These are phyloP conservation scores for Agaricus subrufescens DNA, from an alignment of 768 basidiomycete species.

Conservation along the genomic window DNA sequence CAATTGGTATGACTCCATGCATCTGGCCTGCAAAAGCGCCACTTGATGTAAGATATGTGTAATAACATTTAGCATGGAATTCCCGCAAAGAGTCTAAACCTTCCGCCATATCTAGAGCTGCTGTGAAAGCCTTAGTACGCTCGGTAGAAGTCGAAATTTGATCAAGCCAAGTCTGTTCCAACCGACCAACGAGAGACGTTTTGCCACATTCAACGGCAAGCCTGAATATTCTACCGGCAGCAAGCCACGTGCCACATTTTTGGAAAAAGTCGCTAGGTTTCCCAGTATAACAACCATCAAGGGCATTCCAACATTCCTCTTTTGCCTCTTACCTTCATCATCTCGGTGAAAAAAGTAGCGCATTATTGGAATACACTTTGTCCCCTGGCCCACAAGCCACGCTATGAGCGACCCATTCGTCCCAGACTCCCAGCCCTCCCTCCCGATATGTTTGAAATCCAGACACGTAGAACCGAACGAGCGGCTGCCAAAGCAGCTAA, in stretches of 20 bases:
- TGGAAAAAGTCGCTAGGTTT: not conserved
- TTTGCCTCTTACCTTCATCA: no score
- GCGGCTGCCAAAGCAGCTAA: no score
- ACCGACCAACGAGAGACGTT: not conserved
- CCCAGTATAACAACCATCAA: not conserved
- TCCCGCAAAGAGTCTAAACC: not conserved
- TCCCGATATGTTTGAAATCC: no score
- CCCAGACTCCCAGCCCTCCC: no score
- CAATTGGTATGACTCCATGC: not conserved
- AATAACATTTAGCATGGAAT: conserved; percentile 4
- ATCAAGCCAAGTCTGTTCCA: not conserved
- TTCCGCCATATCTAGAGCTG: not conserved
- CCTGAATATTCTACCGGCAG: not conserved
- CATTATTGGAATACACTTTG: no score
- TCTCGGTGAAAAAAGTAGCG: no score
- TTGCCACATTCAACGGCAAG: not conserved
- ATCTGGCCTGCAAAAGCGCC: not conserved
- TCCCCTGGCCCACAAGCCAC: no score
- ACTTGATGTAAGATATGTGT: not conserved
- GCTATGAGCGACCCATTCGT: no score
- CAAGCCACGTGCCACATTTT: not conserved
- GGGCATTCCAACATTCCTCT: not conserved
- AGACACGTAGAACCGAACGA: no score
- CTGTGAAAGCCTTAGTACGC: not conserved
- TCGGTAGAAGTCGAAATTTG: not conserved